Percentiles rank a stretch among this genome's conserved stretches.
These are phyloP conservation scores for Trichosphaerium sp. DNA, from an alignment of 78 protist species.

Conservation along the genomic window DNA sequence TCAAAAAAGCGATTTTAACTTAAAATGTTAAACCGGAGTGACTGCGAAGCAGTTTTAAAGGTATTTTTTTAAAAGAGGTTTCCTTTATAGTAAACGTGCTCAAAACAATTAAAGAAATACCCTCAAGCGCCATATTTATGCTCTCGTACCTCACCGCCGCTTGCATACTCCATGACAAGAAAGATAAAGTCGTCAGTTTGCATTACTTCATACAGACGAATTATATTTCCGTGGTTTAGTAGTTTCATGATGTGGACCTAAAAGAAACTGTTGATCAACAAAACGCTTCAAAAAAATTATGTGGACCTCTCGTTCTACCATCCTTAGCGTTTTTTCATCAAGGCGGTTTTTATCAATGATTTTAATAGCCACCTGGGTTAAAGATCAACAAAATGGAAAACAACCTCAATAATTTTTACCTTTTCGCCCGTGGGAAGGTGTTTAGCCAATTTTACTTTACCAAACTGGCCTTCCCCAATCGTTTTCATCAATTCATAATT, in stretches of 20 bases:
- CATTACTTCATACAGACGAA: slow-evolving; percentile 47
- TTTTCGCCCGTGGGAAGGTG: slow-evolving; percentile 49
- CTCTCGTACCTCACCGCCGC: slow-evolving; percentile 76
- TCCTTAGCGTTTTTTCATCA: slow-evolving; percentile 26
- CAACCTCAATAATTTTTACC: slow-evolving; percentile 6
- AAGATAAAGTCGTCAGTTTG: slow-evolving; percentile 37
- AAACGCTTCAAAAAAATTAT: no score
- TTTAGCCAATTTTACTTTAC: slow-evolving; percentile 55
- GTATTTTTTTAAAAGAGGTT: no score
- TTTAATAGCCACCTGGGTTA: slow-evolving; percentile 48
- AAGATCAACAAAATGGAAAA: background rate
- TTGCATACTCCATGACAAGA: slow-evolving; percentile 66
- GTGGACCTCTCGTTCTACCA: slow-evolving; percentile 54
- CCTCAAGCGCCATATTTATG: no score
- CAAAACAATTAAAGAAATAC: no score
- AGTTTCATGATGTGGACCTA: slow-evolving; percentile 53
- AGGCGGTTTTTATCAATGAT: slow-evolving; percentile 34
- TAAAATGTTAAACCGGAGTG: no score
- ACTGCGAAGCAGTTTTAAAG: no score
- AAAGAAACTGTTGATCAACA: no score
- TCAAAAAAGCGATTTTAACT: no score
- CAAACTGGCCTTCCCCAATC: slow-evolving; percentile 58
- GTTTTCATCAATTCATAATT: slow-evolving; percentile 41
- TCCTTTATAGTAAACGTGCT: no score
- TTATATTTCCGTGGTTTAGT: slow-evolving; percentile 46